Evolutionary conservation across 2,329 filamentous ascomycete genomes (phyloP).

Genomic region (Podosphaera fusca): DNA sequence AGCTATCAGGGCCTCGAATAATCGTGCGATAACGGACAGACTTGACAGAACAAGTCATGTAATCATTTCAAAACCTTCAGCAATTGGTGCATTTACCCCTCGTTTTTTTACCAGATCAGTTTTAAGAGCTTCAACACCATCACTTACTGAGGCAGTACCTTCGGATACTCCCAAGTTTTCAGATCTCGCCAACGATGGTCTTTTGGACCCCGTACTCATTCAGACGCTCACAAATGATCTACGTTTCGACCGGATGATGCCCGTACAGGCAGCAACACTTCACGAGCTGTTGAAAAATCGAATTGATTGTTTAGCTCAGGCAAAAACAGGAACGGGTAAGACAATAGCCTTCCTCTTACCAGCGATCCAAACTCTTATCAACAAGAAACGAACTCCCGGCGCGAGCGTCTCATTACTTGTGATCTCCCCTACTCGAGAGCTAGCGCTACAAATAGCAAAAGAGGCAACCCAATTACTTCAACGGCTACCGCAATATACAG

Average conservation of each 20-base stretch:
- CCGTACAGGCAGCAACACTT: constrained; percentile 73
- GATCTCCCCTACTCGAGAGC: constrained; percentile 58
- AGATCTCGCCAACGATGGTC: constrained; percentile 20
- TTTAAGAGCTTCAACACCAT: constrained; percentile 18
- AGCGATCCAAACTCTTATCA: constrained; percentile 45
- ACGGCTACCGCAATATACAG: constrained; percentile 19
- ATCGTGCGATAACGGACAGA: neutral
- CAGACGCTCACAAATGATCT: constrained; percentile 45
- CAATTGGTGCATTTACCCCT: neutral
- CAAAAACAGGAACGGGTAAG: constrained; percentile 92
- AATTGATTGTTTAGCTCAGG: constrained; percentile 55
- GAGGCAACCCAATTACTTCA: constrained; percentile 34
- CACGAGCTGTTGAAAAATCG: constrained; percentile 50
- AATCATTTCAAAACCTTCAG: neutral
- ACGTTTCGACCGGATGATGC: constrained; percentile 68
- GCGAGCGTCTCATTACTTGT: constrained; percentile 46
- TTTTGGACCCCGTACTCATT: constrained; percentile 24
- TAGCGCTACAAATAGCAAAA: constrained; percentile 56
- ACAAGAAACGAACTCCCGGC: constrained; percentile 17
- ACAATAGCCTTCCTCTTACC: constrained; percentile 84
- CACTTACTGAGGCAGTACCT: constrained; percentile 19
- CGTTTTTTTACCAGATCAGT: constrained; percentile 9
- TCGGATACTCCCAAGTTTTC: constrained; percentile 24
- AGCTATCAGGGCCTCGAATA: neutral
- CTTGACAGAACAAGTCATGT: neutral